Base-by-base conservation (phyloP, 1,139 yeast genomes). In the Groenewaldozyma sp. region DNA sequence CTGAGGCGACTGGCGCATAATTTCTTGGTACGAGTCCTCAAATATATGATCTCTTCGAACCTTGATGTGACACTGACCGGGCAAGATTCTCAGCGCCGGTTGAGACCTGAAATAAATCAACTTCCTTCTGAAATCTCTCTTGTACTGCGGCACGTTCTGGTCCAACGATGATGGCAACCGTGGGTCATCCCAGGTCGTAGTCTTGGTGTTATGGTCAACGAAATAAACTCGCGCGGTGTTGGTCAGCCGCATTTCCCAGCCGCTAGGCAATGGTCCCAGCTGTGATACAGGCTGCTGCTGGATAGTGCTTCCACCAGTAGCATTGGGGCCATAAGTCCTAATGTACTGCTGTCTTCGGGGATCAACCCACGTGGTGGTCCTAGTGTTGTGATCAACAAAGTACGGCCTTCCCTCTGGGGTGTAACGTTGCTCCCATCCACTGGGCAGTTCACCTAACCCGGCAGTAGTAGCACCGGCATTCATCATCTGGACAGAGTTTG, bases 111-210 rank as follows among this genome's bases (percentile, higher is more conserved):
- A 93, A 65, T 91, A 91, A 50, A 91, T 91, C 44, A 91, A 86
- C 67, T 91, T 91, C 65, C 99, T 78, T 67, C 98, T 76, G 67
- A 93, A 91, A 65, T 91, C 99, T 68, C 99, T 91, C 73, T 91
- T 93, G 66, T 91, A 91, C 64, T 93, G 98, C 19, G 99, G 99
- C 52, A 91, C 99, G 54, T 88, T 91, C 67, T 91, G 98, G 62
- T 91, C 99, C 52, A 91, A 70, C 9, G 95, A 83, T 2, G 96
- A 87, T 37, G 99, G 99, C 59, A 91, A 73, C 60, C 99, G 79
- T 49, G 99, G 99, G 61, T 91, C 99, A 64, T 91, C 99, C 99
- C 99, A 91, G 1, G 99, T 91, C 2, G 99, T 91, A 0, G 98
- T 91, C 67, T 91, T 91, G 35, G 99, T 91, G 64, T 91, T 91